Evolutionary conservation across 495 filamentous ascomycete genomes (phyloP).

Genomic region (Daldinia concentrica): DNA sequence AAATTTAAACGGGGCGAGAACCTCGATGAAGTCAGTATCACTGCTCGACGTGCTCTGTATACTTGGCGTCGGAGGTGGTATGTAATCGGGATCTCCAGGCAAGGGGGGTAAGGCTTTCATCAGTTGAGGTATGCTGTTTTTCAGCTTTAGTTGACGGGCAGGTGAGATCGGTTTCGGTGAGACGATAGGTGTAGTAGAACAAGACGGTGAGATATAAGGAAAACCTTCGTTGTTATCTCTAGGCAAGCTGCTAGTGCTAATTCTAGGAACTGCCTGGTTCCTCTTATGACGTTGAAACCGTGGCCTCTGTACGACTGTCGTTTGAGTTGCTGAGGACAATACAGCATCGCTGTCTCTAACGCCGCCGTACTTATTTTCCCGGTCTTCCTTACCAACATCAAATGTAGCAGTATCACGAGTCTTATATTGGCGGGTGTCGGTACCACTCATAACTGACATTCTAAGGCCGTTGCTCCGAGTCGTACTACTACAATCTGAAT

Average conservation of each 20-base stretch:
- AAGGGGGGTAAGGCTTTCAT: conserved; percentile 62
- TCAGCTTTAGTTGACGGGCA: conserved; percentile 55
- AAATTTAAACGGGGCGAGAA: conserved; percentile 40
- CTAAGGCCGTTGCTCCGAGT: neutral
- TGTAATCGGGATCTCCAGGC: conserved; percentile 45
- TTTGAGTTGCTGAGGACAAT: conserved; percentile 1
- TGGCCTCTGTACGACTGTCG: conserved; percentile 3
- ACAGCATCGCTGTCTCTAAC: neutral
- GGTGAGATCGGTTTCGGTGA: conserved; percentile 59
- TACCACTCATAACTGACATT: neutral
- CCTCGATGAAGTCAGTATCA: conserved; percentile 40
- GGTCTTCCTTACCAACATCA: neutral
- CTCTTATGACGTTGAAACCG: conserved; percentile 41
- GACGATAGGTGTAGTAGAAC: conserved; percentile 48
- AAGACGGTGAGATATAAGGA: conserved; percentile 41
- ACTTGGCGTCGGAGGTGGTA: conserved; percentile 31
- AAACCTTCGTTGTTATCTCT: conserved; percentile 43
- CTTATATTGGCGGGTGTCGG: neutral
- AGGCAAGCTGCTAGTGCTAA: conserved; percentile 42
- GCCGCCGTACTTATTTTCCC: neutral
- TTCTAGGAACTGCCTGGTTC: conserved; percentile 41
- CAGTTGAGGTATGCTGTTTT: conserved; percentile 60
- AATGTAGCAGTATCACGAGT: neutral
- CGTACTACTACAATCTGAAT: conserved; percentile 8
- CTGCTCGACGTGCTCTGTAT: conserved; percentile 28